These are phyloP conservation scores for Mycena albidolilacea DNA, from an alignment of 768 basidiomycete genomes.

Conservation along the genomic window DNA sequence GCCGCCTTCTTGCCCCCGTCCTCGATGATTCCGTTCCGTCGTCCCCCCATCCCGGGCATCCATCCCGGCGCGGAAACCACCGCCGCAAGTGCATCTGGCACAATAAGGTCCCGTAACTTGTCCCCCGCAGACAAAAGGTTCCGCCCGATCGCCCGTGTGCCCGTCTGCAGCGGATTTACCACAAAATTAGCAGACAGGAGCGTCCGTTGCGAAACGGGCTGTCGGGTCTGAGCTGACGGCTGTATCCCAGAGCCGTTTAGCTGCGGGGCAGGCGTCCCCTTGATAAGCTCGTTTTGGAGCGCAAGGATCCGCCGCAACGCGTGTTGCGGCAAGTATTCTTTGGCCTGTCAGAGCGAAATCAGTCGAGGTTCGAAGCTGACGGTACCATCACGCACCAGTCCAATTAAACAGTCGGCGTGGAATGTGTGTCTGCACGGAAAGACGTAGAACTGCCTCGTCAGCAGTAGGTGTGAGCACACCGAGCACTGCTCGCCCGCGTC, in stretches of 20 bases:
- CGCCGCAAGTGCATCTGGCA: constrained; percentile 93
- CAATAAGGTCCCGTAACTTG: constrained; percentile 89
- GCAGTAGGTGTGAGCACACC: constrained; percentile 79
- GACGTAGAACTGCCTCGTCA: constrained; percentile 96
- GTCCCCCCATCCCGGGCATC: constrained; percentile 79
- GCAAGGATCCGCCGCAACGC: constrained; percentile 88
- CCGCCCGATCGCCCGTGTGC: constrained; percentile 78
- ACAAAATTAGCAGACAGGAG: constrained; percentile 85
- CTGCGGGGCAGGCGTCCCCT: constrained; percentile 52
- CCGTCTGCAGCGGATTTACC: constrained; percentile 70
- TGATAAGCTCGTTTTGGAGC: constrained; percentile 88
- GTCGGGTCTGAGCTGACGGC: constrained; percentile 52
- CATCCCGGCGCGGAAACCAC: constrained; percentile 85
- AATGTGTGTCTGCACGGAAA: constrained; percentile 99
- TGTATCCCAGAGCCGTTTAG: constrained; percentile 50
- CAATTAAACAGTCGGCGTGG: constrained; percentile 97
- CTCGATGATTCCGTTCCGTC: constrained; percentile 60
- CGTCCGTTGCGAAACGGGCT: constrained; percentile 69
- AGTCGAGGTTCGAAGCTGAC: constrained; percentile 26
- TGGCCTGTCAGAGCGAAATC: constrained; percentile 70
- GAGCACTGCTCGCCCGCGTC: constrained; percentile 91
- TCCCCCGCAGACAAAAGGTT: constrained; percentile 93
- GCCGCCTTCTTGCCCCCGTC: constrained; percentile 75
- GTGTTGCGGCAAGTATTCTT: constrained; percentile 89
- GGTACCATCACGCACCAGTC: constrained; percentile 74